phyloP scores from a whole-genome alignment of 1,139 yeast genomes.

The Yamadazyma dushanensis region DNA sequence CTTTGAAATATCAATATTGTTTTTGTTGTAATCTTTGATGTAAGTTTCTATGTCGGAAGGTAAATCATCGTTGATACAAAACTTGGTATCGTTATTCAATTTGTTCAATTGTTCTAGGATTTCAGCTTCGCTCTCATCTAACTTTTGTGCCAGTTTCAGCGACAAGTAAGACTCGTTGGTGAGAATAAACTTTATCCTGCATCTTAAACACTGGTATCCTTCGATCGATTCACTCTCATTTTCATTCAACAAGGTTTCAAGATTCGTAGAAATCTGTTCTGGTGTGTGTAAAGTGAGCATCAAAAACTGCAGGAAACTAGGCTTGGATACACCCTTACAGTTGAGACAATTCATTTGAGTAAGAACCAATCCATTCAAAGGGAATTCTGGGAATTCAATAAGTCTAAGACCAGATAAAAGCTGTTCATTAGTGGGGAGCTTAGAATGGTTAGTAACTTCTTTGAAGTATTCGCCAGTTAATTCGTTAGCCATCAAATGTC shows the following conservation, averaged over 20 bases:
- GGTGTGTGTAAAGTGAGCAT: conserved; percentile 80
- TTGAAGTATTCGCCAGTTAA: neutral
- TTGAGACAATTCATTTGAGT: conserved; percentile 68
- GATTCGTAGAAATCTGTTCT: conserved; percentile 45
- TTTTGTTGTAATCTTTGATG: conserved; percentile 44
- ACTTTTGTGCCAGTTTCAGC: conserved; percentile 10
- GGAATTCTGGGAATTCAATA: conserved; percentile 57
- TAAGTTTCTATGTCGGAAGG: conserved; percentile 43
- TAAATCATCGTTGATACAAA: conserved; percentile 65
- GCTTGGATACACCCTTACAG: conserved; percentile 65
- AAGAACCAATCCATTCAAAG: conserved; percentile 67
- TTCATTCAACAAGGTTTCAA: conserved; percentile 57
- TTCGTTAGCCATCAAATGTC: conserved; percentile 7
- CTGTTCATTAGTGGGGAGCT: neutral
- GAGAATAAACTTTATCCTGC: conserved; percentile 56
- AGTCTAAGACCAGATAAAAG: conserved; percentile 22
- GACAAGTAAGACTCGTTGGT: conserved; percentile 26
- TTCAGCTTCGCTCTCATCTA: conserved; percentile 17
- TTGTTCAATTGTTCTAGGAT: conserved; percentile 27
- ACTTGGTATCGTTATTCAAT: conserved; percentile 27
- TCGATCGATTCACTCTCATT: conserved; percentile 69
- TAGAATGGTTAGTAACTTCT: no score
- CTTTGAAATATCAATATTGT: conserved; percentile 44
- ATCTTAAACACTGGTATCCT: conserved; percentile 76
- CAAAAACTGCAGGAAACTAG: conserved; percentile 60